Base-by-base conservation (phyloP, 345 rosid genomes). In the Salix exigua region DNA sequence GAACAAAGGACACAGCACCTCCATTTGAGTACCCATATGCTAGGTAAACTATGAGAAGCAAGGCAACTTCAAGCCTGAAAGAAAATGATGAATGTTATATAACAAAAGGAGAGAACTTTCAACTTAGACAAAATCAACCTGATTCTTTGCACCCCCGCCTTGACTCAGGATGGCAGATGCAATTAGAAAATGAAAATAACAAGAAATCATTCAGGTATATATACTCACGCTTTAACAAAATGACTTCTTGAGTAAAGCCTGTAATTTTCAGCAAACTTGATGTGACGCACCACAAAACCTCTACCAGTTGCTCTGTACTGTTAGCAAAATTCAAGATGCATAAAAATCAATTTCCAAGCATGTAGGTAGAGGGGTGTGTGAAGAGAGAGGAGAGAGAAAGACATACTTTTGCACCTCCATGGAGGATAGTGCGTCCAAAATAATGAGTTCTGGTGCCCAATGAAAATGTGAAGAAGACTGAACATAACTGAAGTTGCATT, bases 391-490 rank as follows among this genome's bases (percentile, higher is more conserved):
- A 21, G 69, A 75, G 68, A 13, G 12, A 66, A 64, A 78, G 23
- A 64, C 79, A 68, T 88, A 96, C 99, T 82, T 92, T 93, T 74
- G 99, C 99, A 80, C 99, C 99, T 74, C 99, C 99, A 60, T 96
- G 99, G 80, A 96, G 98, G 66, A 96, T 92, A 65, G 99, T 96
- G 58, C 99, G 97, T n/a, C 99, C 99, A 88, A 96, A 96, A 84
- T 96, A 96, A 87, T 96, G 99, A 79, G 99, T 96, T 74, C 89
- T 91, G 40, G 99, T 96, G 72, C 99, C 99, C 65, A 96, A 84
- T 16, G 99, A 93, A 87, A 96, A 96, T 60, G 99, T 96, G 87
- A 96, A 96, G 91, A 96, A 96, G 83, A 96, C 98, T 0, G 99
- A 96, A 79, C 97, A 96, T 77, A 96, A 75, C 86, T 96, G 98